Evolutionary conservation across 129 eudicot genomes (phyloP), one percentile per base, ranked within the genome.

Genomic region (Gnaphalium uliginosum): DNA sequence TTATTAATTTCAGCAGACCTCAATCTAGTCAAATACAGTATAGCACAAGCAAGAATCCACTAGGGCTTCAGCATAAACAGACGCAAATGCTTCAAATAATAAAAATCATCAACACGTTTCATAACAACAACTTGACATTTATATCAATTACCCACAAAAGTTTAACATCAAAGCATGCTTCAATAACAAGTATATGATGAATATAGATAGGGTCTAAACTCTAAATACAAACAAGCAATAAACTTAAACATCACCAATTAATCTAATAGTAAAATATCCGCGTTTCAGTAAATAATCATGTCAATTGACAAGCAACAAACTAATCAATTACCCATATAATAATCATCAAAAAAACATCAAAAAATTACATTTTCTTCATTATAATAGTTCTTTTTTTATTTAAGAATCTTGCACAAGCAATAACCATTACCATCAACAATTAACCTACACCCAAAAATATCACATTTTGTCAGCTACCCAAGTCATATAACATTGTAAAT

Each of bases 21-120:
- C 32, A 77, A 65, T 21, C 25, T 17, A 66, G 51, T 68, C 69
- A 77, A 17, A 54, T 76, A 68, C 21, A 76, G 67, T 76, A 66
- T 60, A 37, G 15, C 48, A 67, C 61, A 68, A 77, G 81, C 69
- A 77, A 68, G 33, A 35, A 26, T 69, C 72, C 57, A 50, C 59
- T 71, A 53, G 60, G 48, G 23, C 54, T 41, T 32, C 7, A 25
- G 30, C 24, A 29, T 41, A 18, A 22, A 43, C 61, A 78, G 17
- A 73, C 25, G 29, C 69, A 54, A 68, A 75, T 63, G 8, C 35
- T 76, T 26, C 66, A 46, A 18, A 58, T 15, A 63, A 48, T 19
- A 64, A 24, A 22, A 50, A 29, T 22, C 24, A 64, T 64, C 58
- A 63, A 57, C 4, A 25, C 15, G 7, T 17, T 27, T 39, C 48